Base-by-base conservation (phyloP, 208 protist genomes). In the Wallacemonas rigidus region DNA sequence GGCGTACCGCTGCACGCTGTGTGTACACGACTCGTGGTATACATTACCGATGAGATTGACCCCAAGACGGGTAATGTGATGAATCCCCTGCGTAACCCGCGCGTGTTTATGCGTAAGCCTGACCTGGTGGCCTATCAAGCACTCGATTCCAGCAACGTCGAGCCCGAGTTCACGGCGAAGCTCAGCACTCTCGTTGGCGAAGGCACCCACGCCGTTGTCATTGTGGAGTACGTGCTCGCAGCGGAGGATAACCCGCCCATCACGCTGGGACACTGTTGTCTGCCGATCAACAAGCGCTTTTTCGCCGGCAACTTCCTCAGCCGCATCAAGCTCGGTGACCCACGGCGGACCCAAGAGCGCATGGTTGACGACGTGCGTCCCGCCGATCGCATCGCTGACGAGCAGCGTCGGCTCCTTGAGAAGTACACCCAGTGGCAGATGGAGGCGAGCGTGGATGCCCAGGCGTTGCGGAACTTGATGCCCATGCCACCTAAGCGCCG, bases 161-260 rank as follows among this genome's bases (percentile, higher is more conserved):
- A 84, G 75, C 87, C 85, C 14, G 67, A 72, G 56, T 91, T 92
- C 57, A 44, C 51, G 12, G 74, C 69, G 3, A 72, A 74, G 51
- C 38, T 87, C 38, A 61, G 9, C 39, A 71, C 67, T 5, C 39
- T 58, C 9, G 67, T 71, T n/a, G 60, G 60, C 2, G 60, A 65
- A 3, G 40, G 12, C 64, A 85, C 80, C 38, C 61, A 77, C 60
- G 85, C 81, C 1, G 68, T 95, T 17, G 79, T 86, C 40, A 84
- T 95, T 40, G 80, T 91, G 39, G 87, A 95, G 74, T 95, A 90
- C 69, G 71, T 90, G 51, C n/a, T 35, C n/a, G 60, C n/a, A 9
- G 86, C 67, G 17, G 57, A 17, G 6, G 53, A 79, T 43, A 35
- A 55, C 4, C 41, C 53, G 3, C 84, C 79, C 4, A 75, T 86